Evolutionary conservation across 1,139 yeast genomes (phyloP).

Genomic region (Pichia kudriavzevii): DNA sequence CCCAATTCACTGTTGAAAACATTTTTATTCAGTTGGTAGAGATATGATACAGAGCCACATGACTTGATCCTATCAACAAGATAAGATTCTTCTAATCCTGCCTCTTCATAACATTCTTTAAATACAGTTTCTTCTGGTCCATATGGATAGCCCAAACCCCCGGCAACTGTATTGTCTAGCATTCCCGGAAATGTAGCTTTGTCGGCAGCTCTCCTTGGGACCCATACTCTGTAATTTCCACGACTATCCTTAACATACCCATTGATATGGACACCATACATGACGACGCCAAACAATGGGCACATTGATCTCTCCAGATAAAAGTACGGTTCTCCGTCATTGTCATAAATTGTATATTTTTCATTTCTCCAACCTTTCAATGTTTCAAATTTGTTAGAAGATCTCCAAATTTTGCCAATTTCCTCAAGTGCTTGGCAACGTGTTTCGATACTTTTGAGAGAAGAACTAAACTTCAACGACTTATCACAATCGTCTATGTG

Average conservation of each 20-base stretch:
- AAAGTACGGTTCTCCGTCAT: constrained; percentile 49
- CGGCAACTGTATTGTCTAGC: constrained; percentile 92
- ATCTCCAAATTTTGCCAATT: constrained; percentile 41
- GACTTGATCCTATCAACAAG: constrained; percentile 39
- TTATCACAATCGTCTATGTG: constrained; percentile 28
- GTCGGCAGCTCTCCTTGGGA: constrained; percentile 67
- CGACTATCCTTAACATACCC: constrained; percentile 51
- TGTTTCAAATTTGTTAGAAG: constrained; percentile 32
- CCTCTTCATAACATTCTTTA: constrained; percentile 89
- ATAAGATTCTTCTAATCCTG: constrained; percentile 55
- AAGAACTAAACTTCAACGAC: constrained; percentile 33
- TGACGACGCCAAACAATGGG: constrained; percentile 73
- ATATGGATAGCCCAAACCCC: constrained; percentile 82
- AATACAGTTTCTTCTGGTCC: constrained; percentile 69
- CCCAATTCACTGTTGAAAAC: constrained; percentile 36
- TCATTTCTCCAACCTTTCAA: constrained; percentile 85
- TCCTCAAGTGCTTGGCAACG: constrained; percentile 39
- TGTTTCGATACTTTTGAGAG: constrained; percentile 38
- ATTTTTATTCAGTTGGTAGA: constrained; percentile 33
- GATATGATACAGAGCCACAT: constrained; percentile 66
- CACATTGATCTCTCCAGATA: constrained; percentile 75
- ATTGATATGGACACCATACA: constrained; percentile 83
- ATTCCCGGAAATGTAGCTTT: constrained; percentile 86
- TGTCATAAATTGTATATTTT: constrained; percentile 62
- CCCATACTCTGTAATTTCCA: constrained; percentile 61